phyloP scores from a whole-genome alignment of 495 filamentous ascomycete genomes.

The Xylaria sp. region DNA sequence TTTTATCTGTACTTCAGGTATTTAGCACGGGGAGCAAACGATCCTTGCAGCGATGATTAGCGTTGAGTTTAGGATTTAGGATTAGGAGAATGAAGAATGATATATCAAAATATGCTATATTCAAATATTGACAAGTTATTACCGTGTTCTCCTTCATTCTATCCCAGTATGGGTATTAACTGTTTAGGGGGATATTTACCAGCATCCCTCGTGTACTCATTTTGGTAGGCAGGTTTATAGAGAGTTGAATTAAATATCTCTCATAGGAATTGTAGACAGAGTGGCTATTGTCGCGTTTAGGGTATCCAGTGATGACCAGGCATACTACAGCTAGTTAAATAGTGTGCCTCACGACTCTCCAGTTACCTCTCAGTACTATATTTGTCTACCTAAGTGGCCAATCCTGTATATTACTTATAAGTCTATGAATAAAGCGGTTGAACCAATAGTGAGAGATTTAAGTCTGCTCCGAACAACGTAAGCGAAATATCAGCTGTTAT shows the following conservation, averaged over 20 bases:
- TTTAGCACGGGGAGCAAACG: neutral
- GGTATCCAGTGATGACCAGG: no score
- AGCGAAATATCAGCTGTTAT: neutral
- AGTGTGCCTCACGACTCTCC: no score
- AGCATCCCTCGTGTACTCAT: neutral
- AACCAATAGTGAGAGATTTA: neutral
- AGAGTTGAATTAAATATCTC: no score
- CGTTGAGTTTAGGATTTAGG: neutral
- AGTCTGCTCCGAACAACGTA: neutral
- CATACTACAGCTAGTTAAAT: no score
- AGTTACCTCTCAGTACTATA: no score
- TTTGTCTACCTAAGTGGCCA: no score
- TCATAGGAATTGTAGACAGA: no score
- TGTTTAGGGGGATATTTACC: neutral
- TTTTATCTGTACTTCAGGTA: constrained; percentile 15
- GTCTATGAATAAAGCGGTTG: no score
- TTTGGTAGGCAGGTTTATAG: no score
- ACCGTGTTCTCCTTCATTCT: neutral
- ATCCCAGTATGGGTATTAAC: neutral
- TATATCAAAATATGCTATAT: neutral
- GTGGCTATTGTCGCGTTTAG: no score
- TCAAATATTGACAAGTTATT: neutral
- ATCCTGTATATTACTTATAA: no score
- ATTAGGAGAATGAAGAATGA: constrained; percentile 1
- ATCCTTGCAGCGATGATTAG: neutral